Evolutionary conservation across 495 filamentous ascomycete genomes (phyloP), one percentile per base, ranked within the genome.

Genomic region (Penicillium atrosanguineum): DNA sequence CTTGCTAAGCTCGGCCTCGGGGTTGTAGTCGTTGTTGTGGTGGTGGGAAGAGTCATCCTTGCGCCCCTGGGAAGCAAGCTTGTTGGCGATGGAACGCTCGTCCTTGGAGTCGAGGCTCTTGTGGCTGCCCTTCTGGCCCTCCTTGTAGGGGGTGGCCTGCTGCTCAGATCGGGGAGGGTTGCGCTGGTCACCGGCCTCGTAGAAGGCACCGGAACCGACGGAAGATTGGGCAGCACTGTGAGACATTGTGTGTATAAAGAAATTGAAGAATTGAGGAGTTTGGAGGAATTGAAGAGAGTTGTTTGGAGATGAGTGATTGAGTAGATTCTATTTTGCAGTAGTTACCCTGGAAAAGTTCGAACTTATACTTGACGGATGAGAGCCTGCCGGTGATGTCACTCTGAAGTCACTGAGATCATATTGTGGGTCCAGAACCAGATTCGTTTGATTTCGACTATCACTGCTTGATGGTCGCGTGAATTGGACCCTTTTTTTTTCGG

Each of bases 41-140:
- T 71, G 64, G 48, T 69, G 59, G 8, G 52, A 52, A 46, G 65
- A 36, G 25, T 72, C 58, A 20, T 43, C 23, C 60, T 73, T 81
- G 65, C 56, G 74, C 68, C 40, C 52, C 59, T 88, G 85, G 9
- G 83, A 79, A 7, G 76, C 87, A 25, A 90, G 77, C 62, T 83
- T 86, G 77, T 91, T 90, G 56, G 85, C 86, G 58, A 95, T 91
- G 26, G 87, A 81, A 59, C 90, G 80, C 61, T 89, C 71, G 63
- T 93, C 89, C 80, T 95, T 93, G 16, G 89, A 85, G 59, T 93
- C 89, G 49, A 83, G 80, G 34, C 81, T 77, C 28, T 76, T 71
- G 65, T 95, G 88, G 58, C 84, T 85, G 54, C 85, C 69, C 16
- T 73, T 59, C 60, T 81, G 67, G 25, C 88, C 89, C 70, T 92